Evolutionary conservation across 2,329 filamentous ascomycete species (phyloP), one percentile per base, ranked within the genome.

Genomic region (Nemania diffusa): DNA sequence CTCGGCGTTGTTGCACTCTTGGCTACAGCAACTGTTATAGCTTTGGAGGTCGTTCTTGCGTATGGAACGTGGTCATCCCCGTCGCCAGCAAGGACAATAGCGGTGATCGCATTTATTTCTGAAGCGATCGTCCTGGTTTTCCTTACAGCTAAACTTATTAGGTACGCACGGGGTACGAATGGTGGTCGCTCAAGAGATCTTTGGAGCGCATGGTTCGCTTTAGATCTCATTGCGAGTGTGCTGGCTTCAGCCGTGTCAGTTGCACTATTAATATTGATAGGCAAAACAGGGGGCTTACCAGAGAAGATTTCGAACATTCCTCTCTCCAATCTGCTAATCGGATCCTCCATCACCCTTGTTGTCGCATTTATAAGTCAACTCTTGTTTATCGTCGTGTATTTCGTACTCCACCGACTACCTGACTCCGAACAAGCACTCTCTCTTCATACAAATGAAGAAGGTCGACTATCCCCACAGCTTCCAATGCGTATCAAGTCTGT

Each of bases 401-500:
- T 84, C 69, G 71, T 84, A 34, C 67, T 77, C 37, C 77, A 75
- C 24, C 79, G 83, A 27, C 63, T 77, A 1, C 71, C 73, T n/a
- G 73, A 72, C 29, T 71, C 73, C 8, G 75, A 71, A n/a, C 70
- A 73, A 51, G 73, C 73, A 3, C 66, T 69, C 17, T 76, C 76
- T 40, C 74, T 78, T 46, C 73, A 77, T 34, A 75, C 76, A 32
- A 76, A 78, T 8, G 78, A 80, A 27, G 77, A 78, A 44, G 75
- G 73, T 34, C 74, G 68, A 42, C 73, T 74, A 9, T 75, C 76
- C 9, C 73, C 76, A 11, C 67, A 57, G n/a, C 24, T 66, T 24
- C 71, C 76, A 22, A 76, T 76, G 29, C 78, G 81, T n/a, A 77
- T 87, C 71, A 88, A 88, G 76, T 80, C 85, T 4, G 80, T 88